These are phyloP conservation scores for Mycena belliarum DNA, from an alignment of 768 basidiomycete species.

Conservation along the genomic window DNA sequence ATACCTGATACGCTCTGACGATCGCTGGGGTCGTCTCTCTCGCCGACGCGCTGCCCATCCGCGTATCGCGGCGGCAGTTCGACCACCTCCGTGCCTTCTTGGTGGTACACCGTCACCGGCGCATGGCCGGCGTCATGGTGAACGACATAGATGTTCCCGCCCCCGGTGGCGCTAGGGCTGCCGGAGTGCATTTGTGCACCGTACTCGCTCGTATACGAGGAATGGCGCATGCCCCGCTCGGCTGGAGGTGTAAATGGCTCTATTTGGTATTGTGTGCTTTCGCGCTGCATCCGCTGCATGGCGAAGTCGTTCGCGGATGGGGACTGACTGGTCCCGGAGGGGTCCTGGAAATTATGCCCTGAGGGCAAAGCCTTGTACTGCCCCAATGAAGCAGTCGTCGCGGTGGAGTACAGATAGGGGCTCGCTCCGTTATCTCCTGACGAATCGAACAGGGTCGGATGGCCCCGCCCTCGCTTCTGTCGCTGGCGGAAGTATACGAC, in stretches of 20 bases:
- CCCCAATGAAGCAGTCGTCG: conserved; percentile 25
- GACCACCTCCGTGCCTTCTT: conserved; percentile 55
- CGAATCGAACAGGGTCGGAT: conserved; percentile 31
- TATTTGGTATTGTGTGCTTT: conserved; percentile 34
- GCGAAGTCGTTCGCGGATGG: not conserved
- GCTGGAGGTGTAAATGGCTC: conserved; percentile 46
- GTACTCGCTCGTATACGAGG: conserved; percentile 13
- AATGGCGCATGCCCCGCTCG: conserved; percentile 29
- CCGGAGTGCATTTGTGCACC: not conserved
- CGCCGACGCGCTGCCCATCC: conserved; percentile 10
- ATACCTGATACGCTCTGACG: not conserved
- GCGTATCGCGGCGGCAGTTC: conserved; percentile 63
- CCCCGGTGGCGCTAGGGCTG: not conserved
- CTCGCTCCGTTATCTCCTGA: conserved; percentile 18
- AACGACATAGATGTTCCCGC: conserved; percentile 51
- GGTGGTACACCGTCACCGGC: conserved; percentile 59
- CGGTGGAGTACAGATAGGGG: not conserved
- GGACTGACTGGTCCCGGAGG: not conserved
- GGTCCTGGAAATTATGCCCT: conserved; percentile 1
- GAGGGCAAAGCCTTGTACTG: conserved; percentile 26
- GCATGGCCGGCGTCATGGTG: conserved; percentile 61
- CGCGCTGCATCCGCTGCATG: conserved; percentile 9
- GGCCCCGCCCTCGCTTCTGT: conserved; percentile 23
- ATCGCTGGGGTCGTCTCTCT: not conserved
- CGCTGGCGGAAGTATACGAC: conserved; percentile 34